Conservation (phyloP, 1,284 basidiomycete genomes). For the Ustilago loliicola region DNA sequence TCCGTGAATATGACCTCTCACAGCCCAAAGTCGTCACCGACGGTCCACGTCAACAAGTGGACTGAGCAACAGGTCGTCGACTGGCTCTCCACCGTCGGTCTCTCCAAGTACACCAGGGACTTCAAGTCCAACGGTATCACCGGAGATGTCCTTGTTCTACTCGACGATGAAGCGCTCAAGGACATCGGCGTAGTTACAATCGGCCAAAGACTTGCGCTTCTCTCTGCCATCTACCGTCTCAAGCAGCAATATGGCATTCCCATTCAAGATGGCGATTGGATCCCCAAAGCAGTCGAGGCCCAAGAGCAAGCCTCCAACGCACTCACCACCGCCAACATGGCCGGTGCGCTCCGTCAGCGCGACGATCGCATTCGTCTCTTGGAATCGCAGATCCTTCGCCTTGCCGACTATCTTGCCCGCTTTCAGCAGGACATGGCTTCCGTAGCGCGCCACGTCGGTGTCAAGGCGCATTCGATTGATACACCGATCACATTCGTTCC, state of each 20-base stretch:
- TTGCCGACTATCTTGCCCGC: slow-evolving; percentile 59
- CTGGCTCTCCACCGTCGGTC: slow-evolving; percentile 57
- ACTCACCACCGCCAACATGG: slow-evolving; percentile 37
- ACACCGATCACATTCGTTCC: slow-evolving; percentile 48
- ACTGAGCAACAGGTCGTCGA: slow-evolving; percentile 54
- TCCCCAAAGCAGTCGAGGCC: slow-evolving; percentile 49
- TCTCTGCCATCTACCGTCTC: slow-evolving; percentile 62
- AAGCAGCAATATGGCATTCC: slow-evolving; percentile 63
- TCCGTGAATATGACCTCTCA: slow-evolving; percentile 31
- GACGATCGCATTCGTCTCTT: slow-evolving; percentile 67
- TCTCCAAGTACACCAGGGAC: slow-evolving; percentile 48
- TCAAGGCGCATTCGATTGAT: slow-evolving; percentile 52
- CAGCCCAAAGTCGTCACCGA: slow-evolving; percentile 47
- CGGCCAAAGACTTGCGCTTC: slow-evolving; percentile 65
- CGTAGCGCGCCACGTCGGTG: slow-evolving; percentile 50
- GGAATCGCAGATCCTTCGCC: slow-evolving; percentile 62
- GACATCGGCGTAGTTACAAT: slow-evolving; percentile 66
- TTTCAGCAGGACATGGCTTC: slow-evolving; percentile 61
- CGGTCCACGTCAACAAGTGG: slow-evolving; percentile 60
- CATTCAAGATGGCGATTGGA: slow-evolving; percentile 66
- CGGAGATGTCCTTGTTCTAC: slow-evolving; percentile 66
- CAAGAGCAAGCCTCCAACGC: slow-evolving; percentile 33
- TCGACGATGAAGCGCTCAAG: slow-evolving; percentile 66
- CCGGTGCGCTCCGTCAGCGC: slow-evolving; percentile 40
- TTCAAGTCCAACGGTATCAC: slow-evolving; percentile 64